These are phyloP conservation scores for Lonicera japonica DNA, from an alignment of 129 eudicot species.

Conservation along the genomic window DNA sequence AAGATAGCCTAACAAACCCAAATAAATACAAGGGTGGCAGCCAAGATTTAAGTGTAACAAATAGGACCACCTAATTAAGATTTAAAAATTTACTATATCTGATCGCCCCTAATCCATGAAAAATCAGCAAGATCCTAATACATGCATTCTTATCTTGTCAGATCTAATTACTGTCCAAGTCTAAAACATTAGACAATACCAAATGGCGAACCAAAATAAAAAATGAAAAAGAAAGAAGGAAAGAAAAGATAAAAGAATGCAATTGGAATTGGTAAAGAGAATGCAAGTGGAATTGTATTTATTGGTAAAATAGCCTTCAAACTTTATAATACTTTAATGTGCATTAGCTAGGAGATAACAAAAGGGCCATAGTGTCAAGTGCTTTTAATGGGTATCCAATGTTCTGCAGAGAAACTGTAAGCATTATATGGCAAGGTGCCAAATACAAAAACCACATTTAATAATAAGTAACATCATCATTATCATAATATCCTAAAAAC, in stretches of 20 bases:
- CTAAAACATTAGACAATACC: not conserved
- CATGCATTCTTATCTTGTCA: not conserved
- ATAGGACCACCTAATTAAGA: too few relatives aligned
- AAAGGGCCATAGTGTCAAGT: conserved; percentile 6
- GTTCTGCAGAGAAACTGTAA: not conserved
- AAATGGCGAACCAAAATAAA: not conserved
- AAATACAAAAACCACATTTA: not conserved
- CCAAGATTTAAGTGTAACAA: too few relatives aligned
- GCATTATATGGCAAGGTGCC: too few relatives aligned
- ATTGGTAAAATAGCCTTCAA: conserved; percentile 1
- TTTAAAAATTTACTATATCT: too few relatives aligned
- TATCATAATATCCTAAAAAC: not conserved
- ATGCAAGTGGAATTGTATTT: conserved; percentile 7
- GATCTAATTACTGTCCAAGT: not conserved
- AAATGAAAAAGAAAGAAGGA: too few relatives aligned
- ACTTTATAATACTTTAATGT: conserved; percentile 9
- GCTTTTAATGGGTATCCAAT: conserved; percentile 12
- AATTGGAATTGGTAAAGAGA: conserved; percentile 5
- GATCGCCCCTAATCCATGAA: too few relatives aligned
- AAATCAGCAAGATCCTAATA: too few relatives aligned
- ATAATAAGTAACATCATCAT: not conserved
- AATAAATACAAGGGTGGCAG: too few relatives aligned
- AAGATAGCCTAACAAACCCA: too few relatives aligned
- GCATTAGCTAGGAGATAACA: not conserved
- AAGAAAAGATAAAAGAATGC: not conserved